Conservation (phyloP, 2,329 filamentous ascomycete genomes). For the Fusarium neocosmosporiellum region DNA sequence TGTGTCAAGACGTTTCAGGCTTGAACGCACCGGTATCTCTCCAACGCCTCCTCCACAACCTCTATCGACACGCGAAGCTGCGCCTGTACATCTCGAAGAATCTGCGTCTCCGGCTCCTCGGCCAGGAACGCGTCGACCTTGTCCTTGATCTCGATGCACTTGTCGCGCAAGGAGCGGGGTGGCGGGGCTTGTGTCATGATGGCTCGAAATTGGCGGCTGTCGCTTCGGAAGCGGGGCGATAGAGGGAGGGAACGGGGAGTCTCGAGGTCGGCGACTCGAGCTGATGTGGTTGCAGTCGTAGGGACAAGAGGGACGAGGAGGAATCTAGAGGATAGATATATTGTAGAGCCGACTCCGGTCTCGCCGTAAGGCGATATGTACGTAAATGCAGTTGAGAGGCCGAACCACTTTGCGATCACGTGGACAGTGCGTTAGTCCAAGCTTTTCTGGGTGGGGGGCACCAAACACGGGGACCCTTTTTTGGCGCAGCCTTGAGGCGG, state of each 20-base stretch:
- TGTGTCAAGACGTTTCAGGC: neutral
- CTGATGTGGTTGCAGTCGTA: too few species aligned
- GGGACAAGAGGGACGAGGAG: neutral
- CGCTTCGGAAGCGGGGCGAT: neutral
- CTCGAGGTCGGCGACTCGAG: neutral
- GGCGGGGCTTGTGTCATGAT: slow-evolving; percentile 37
- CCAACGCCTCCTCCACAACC: slow-evolving; percentile 80
- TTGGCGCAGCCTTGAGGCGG: neutral
- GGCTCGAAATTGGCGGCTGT: neutral
- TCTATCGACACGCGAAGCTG: slow-evolving; percentile 79
- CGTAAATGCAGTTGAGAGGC: slow-evolving; percentile 15
- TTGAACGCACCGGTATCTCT: slow-evolving; percentile 73
- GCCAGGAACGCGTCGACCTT: slow-evolving; percentile 75
- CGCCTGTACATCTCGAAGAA: slow-evolving; percentile 73
- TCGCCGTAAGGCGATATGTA: slow-evolving; percentile 28
- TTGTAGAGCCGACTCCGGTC: slow-evolving; percentile 29
- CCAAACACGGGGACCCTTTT: neutral
- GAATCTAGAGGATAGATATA: slow-evolving; percentile 5
- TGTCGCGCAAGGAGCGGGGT: slow-evolving; percentile 48
- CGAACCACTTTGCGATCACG: slow-evolving; percentile 26
- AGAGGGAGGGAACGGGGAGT: neutral
- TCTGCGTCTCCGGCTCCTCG: slow-evolving; percentile 65
- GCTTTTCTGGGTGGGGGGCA: neutral
- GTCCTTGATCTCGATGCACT: slow-evolving; percentile 65
- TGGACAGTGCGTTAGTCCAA: neutral